Conservation (phyloP, 2,329 filamentous ascomycete genomes). For the Penicillium digitatum region DNA sequence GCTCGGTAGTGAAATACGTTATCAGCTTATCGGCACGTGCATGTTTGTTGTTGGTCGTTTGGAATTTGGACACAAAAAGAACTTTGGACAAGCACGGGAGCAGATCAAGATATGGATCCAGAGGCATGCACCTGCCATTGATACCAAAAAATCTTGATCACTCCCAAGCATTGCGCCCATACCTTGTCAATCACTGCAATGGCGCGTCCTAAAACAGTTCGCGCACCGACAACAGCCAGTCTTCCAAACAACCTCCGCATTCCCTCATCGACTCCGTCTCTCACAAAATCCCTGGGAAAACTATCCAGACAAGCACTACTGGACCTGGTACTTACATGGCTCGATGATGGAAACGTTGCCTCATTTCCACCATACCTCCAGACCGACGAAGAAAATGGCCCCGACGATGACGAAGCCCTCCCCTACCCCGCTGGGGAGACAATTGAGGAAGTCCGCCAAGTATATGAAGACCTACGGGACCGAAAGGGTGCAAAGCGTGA, state of each 20-base stretch:
- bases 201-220: conserved; percentile 34
- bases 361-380: conserved; percentile 59
- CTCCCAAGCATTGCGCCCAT: too few relatives aligned
- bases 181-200: conserved; percentile 15
- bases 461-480: conserved; percentile 59
- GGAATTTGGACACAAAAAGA: neutral
- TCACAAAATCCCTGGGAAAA: conserved; percentile 63
- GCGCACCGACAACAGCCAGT: conserved; percentile 65
- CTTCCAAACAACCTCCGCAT: conserved; percentile 69
- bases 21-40: conserved; percentile 5
- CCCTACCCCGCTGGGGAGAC: conserved; percentile 66
- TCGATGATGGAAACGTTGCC: conserved; percentile 61
- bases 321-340: conserved; percentile 71
- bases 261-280: conserved; percentile 59
- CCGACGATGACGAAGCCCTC: conserved; percentile 59
- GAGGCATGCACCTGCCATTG: neutral
- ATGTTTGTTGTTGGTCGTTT: conserved; percentile 3
- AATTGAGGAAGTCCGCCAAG: conserved; percentile 61
- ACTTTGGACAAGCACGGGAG: neutral
- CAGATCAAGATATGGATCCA: neutral
- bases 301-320: conserved; percentile 70
- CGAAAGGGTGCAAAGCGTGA: conserved; percentile 52
- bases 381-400: conserved; percentile 46
- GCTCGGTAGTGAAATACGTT: too few relatives aligned
- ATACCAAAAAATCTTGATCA: neutral